These are phyloP conservation scores for Aspergillus spinulosporus DNA, from an alignment of 2,329 filamentous ascomycete species.

Conservation along the genomic window DNA sequence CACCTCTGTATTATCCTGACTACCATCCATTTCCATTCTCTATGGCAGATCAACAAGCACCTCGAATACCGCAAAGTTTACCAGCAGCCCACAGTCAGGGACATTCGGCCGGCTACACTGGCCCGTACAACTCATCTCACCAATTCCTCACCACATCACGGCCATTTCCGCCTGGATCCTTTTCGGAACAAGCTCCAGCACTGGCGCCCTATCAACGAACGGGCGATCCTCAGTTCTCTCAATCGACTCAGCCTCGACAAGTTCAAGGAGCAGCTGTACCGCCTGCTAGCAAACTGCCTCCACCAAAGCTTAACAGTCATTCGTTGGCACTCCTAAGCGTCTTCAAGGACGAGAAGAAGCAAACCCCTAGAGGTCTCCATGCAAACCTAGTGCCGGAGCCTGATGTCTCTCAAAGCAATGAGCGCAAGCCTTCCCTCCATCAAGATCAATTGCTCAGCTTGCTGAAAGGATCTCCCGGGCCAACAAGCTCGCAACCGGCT, in stretches of 20 bases:
- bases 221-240: conserved; percentile 47
- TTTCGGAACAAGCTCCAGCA: conserved; percentile 24
- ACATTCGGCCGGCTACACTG: conserved; percentile 21
- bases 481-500: conserved; percentile 38
- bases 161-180: conserved; percentile 21
- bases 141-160: conserved; percentile 26
- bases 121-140: conserved; percentile 25
- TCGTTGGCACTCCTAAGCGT: conserved; percentile 58
- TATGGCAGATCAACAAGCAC: conserved; percentile 11
- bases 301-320: conserved; percentile 59
- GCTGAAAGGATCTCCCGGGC: conserved; percentile 29
- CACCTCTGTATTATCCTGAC: conserved; percentile 18
- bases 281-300: conserved; percentile 58
- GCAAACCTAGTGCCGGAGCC: conserved; percentile 22
- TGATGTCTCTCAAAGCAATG: conserved; percentile 13
- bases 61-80: conserved; percentile 16
- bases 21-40: conserved; percentile 18
- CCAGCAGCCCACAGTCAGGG: conserved; percentile 21
- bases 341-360: conserved; percentile 50
- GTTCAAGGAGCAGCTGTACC: conserved; percentile 51
- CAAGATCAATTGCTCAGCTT: conserved; percentile 40
- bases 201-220: conserved; percentile 50
- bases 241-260: conserved; percentile 34
- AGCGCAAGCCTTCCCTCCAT: conserved; percentile 36
- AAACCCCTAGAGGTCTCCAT: conserved; percentile 27